Base-by-base conservation (phyloP, 345 rosid species). In the Dipteronia sinensis region DNA sequence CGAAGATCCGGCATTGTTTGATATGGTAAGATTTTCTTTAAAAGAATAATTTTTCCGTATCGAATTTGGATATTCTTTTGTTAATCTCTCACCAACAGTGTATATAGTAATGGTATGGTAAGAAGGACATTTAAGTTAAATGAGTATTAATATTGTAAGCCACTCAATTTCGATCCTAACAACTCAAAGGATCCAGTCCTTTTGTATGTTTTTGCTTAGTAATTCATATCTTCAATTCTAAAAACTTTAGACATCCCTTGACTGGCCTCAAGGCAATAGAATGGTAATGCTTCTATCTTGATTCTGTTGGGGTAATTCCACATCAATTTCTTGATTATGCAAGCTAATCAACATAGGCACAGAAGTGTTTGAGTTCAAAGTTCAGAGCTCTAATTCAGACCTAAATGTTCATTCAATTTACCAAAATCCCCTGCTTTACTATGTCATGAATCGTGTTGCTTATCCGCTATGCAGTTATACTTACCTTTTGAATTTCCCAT, bases 1-100 rank as follows among this genome's bases (percentile, higher is more conserved):
- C 70, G 93, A 94, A 77, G 94, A 94, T 70, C 97, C 99, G 3
- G 81, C 86, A 34, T 74, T 91, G 78, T 96, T 94, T 86, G 87
- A 92, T 77, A 88, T 91, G 98, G 98, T 94, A 87, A 81, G 79
- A 29, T 66, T 77, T 76, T 46, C 49, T 46, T 40, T 44, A 44
- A 44, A 44, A 44, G 1, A 44, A 44, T 44, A 9, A 7, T 44
- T 44, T 44, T 44, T 44, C 47, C 1, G 0, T 40, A 40, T 40
- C 44, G 44, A 40, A 40, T 8, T 40, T 40, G 9, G 6, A 40
- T 40, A 6, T 8, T 40, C 23, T 4, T 56, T 51, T n/a, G 38
- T 59, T 1, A 13, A 3, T 15, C 19, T 3, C 34, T 25, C 6
- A 44, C 17, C 25, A 46, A 63, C 49, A 8, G 1, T 46, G 19